phyloP scores from a whole-genome alignment of 2,329 filamentous ascomycete species.

The Phialocephala subalpina region DNA sequence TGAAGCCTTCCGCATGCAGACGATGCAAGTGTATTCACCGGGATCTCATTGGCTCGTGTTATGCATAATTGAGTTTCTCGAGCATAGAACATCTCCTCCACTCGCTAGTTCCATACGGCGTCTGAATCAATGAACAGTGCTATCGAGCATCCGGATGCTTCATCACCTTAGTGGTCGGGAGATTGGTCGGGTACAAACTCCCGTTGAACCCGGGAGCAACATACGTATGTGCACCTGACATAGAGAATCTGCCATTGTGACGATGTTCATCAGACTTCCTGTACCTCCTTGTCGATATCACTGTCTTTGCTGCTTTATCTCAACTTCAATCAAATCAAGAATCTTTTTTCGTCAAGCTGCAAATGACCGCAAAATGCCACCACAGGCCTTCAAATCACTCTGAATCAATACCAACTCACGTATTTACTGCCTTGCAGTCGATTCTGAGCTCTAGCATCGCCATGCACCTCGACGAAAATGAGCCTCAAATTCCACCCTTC shows the following conservation, averaged over 20 bases:
- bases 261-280: not conserved
- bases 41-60: not conserved
- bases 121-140: not conserved
- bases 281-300: not conserved
- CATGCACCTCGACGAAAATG: not conserved
- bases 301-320: not conserved
- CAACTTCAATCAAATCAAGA: not conserved
- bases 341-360: not conserved
- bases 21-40: not conserved
- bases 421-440: not conserved
- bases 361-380: not conserved
- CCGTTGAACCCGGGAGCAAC: not conserved
- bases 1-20: not conserved
- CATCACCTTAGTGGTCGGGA: not conserved
- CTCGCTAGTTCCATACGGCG: not conserved
- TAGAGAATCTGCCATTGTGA: not conserved
- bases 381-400: not conserved
- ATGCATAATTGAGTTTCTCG: not conserved
- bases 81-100: not conserved
- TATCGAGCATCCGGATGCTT: not conserved
- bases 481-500: not conserved
- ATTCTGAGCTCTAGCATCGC: not conserved
- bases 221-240: not conserved
- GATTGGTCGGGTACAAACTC: not conserved
- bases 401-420: not conserved